phyloP scores from a whole-genome alignment of 805 yeast genomes.

The fission yeast (Schizosaccharomyces pombe) region DNA sequence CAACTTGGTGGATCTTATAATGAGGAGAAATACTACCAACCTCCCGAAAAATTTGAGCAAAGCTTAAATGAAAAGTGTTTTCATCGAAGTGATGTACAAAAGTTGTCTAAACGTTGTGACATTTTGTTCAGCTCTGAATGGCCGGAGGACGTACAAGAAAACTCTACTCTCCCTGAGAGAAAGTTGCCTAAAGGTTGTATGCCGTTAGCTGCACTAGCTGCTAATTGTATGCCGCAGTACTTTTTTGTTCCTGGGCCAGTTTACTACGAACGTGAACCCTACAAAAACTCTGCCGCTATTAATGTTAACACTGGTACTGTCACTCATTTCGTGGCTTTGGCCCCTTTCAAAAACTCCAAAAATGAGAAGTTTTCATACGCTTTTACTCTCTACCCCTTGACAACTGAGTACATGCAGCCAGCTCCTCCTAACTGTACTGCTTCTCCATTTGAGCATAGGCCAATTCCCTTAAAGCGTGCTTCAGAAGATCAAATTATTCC shows the following conservation, averaged over 20 bases:
- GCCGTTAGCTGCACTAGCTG: constrained; percentile 7
- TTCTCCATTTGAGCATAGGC: constrained; percentile 15
- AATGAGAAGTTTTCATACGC: constrained; percentile 56
- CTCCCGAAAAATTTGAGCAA: neutral
- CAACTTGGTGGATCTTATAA: constrained; percentile 4
- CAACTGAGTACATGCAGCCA: neutral
- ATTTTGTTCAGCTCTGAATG: constrained; percentile 10
- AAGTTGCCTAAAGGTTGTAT: neutral
- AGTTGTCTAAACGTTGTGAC: constrained; percentile 8
- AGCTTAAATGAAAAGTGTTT: constrained; percentile 4
- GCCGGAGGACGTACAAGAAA: constrained; percentile 9
- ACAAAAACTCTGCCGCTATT: constrained; percentile 5
- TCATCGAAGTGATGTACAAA: constrained; percentile 8
- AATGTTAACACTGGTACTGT: constrained; percentile 12
- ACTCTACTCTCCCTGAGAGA: constrained; percentile 5
- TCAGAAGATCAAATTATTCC: neutral
- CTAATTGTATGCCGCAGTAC: constrained; percentile 10
- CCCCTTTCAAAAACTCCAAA: constrained; percentile 26
- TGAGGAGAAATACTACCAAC: neutral
- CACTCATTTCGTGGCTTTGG: constrained; percentile 45
- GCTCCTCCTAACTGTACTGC: constrained; percentile 12
- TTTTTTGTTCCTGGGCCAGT: constrained; percentile 8
- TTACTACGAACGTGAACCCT: constrained; percentile 13
- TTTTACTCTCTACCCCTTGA: constrained; percentile 19
- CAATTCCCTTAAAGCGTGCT: neutral